phyloP scores from a whole-genome alignment of 2,329 filamentous ascomycete species.

The Calonectria leucothoes region DNA sequence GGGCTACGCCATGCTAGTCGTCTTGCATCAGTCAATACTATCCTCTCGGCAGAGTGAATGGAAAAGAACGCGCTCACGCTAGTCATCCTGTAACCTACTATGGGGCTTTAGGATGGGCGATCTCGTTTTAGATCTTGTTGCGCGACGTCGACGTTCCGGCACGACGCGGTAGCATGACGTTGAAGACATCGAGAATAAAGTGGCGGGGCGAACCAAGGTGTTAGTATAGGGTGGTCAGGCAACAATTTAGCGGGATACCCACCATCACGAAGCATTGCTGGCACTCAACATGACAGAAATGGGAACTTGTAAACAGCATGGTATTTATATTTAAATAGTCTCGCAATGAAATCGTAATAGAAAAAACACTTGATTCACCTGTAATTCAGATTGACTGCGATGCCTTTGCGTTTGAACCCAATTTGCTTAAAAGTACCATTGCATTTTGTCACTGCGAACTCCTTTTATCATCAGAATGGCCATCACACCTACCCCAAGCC shows the following conservation, averaged over 20 bases:
- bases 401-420: background rate
- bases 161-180: slow-evolving; percentile 1
- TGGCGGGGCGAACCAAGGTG: background rate
- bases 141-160: background rate
- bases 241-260: background rate
- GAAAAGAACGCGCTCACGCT: slow-evolving; percentile 32
- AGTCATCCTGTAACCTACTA: slow-evolving; percentile 30
- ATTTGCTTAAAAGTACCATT: background rate
- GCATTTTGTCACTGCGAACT: background rate
- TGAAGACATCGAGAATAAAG: background rate
- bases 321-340: background rate
- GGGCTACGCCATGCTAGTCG: slow-evolving; percentile 83
- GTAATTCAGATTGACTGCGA: too few species aligned
- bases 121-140: background rate
- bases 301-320: background rate
- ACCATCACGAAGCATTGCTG: background rate
- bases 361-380: too few species aligned
- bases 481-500: background rate
- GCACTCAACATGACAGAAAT: background rate
- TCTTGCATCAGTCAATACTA: slow-evolving; percentile 40
- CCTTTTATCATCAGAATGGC: background rate
- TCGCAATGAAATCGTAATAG: background rate
- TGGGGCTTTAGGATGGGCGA: slow-evolving; percentile 7
- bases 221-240: background rate
- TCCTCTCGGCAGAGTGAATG: background rate